phyloP scores from a whole-genome alignment of 192 early-diverging fungal genomes.

The Rhizophagus sp. region DNA sequence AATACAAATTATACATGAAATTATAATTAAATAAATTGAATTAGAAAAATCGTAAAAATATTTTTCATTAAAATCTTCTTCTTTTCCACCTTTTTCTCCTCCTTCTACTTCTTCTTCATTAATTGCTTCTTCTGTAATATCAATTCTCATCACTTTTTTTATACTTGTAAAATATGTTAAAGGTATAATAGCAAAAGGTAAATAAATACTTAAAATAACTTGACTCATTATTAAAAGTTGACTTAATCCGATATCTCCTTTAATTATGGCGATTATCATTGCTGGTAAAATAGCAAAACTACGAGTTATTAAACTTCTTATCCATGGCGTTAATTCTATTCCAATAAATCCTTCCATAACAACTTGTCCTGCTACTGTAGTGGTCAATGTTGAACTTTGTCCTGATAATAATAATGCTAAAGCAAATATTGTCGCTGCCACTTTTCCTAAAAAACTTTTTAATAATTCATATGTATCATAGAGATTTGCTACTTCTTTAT shows the following conservation, averaged over 20 bases:
- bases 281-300: constrained; percentile 73
- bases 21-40: constrained; percentile 33
- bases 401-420: constrained; percentile 75
- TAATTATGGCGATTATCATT: constrained; percentile 64
- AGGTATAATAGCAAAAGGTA: constrained; percentile 83
- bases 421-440: constrained; percentile 71
- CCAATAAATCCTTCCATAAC: constrained; percentile 81
- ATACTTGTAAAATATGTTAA: constrained; percentile 66
- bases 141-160: constrained; percentile 52
- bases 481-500: constrained; percentile 53
- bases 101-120: background rate
- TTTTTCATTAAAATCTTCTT: background rate
- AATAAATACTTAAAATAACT: constrained; percentile 74
- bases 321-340: constrained; percentile 60
- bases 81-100: background rate
- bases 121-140: constrained; percentile 29
- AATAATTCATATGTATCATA: constrained; percentile 67
- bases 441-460: constrained; percentile 55
- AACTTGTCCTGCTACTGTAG: constrained; percentile 82
- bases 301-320: constrained; percentile 69
- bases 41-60: constrained; percentile 40
- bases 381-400: constrained; percentile 76
- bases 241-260: constrained; percentile 62
- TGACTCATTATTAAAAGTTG: constrained; percentile 68
- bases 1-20: constrained; percentile 39